These are phyloP conservation scores for Aschersonia sp. DNA, from an alignment of 2,329 filamentous ascomycete species.

Conservation along the genomic window DNA sequence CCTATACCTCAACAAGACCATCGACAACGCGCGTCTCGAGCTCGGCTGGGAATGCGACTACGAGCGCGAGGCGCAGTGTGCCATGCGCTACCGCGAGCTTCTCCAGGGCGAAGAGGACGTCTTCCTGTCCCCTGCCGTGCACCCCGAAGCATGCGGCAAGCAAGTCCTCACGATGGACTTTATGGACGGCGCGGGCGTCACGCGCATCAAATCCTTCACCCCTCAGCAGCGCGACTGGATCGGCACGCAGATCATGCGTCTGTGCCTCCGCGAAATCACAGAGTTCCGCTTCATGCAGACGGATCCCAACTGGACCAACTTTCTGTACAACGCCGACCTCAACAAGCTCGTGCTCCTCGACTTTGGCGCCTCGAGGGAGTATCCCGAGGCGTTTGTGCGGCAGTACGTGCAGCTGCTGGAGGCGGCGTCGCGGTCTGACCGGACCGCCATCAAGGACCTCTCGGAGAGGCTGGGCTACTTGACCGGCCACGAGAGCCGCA, in stretches of 20 bases:
- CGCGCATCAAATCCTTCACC: slow-evolving; percentile 58
- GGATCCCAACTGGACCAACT: slow-evolving; percentile 99
- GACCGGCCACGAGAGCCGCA: slow-evolving; percentile 71
- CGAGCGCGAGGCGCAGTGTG: slow-evolving; percentile 70
- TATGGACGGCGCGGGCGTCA: slow-evolving; percentile 76
- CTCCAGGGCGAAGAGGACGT: slow-evolving; percentile 50
- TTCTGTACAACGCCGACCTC: slow-evolving; percentile 66
- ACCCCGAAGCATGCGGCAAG: slow-evolving; percentile 64
- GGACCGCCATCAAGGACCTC: slow-evolving; percentile 44
- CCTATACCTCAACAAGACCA: slow-evolving; percentile 90
- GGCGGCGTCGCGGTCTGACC: slow-evolving; percentile 62
- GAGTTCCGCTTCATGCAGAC: slow-evolving; percentile 99
- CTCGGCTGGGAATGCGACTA: slow-evolving; percentile 98
- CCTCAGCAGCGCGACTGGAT: slow-evolving; percentile 91
- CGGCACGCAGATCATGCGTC: slow-evolving; percentile 78
- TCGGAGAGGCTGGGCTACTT: slow-evolving; percentile 77
- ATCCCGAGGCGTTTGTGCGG: slow-evolving; percentile 62
- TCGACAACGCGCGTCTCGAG: slow-evolving; percentile 84
- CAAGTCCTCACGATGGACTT: slow-evolving; percentile 89
- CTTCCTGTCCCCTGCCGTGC: slow-evolving; percentile 69
- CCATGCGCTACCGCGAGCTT: slow-evolving; percentile 58
- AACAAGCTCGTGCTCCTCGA: slow-evolving; percentile 79
- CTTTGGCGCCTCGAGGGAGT: slow-evolving; percentile 86
- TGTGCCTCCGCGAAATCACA: slow-evolving; percentile 83
- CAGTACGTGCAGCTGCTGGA: slow-evolving; percentile 69